Evolutionary conservation across 202 grass and related monocot species (phyloP).

Genomic region (Zoysia matrella): DNA sequence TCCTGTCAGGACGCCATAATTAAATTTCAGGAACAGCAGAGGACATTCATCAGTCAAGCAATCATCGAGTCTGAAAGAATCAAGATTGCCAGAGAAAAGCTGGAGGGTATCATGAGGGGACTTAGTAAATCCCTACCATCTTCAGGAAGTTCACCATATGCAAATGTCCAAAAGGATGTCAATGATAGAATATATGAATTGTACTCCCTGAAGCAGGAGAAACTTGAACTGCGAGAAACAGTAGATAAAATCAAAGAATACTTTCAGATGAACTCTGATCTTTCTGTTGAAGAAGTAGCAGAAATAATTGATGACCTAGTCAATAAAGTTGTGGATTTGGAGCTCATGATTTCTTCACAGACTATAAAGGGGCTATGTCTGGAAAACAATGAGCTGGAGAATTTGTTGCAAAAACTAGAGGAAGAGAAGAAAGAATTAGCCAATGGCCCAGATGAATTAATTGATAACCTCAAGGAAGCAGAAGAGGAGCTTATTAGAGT

Average conservation of each 20-base stretch:
- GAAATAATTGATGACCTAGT: slow-evolving; percentile 89
- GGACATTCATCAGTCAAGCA: slow-evolving; percentile 49
- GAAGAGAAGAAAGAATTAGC: slow-evolving; percentile 40
- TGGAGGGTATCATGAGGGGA: slow-evolving; percentile 53
- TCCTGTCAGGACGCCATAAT: slow-evolving; percentile 81
- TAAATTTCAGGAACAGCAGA: slow-evolving; percentile 71
- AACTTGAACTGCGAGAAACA: slow-evolving; percentile 48
- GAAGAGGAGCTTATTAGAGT: slow-evolving; percentile 67
- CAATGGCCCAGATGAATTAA: slow-evolving; percentile 42
- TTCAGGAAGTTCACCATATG: slow-evolving; percentile 30
- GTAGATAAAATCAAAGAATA: slow-evolving; percentile 63
- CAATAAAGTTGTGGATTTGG: slow-evolving; percentile 76
- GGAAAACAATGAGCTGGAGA: slow-evolving; percentile 72
- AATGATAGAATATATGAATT: slow-evolving; percentile 29
- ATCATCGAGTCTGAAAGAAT: slow-evolving; percentile 52
- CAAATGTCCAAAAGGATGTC: slow-evolving; percentile 24
- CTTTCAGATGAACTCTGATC: slow-evolving; percentile 63
- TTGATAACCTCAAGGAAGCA: slow-evolving; percentile 61
- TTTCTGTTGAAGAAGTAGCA: slow-evolving; percentile 60
- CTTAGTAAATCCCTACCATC: slow-evolving; percentile 30
- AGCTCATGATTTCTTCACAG: slow-evolving; percentile 75
- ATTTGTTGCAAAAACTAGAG: slow-evolving; percentile 64
- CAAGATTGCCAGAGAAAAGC: slow-evolving; percentile 57
- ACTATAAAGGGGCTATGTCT: slow-evolving; percentile 65
- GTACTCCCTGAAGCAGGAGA: slow-evolving; percentile 58